Percentiles rank a stretch among this genome's conserved stretches.
These are phyloP conservation scores for Verticillium tricorpus DNA, from an alignment of 2,329 filamentous ascomycete genomes.

Conservation along the genomic window DNA sequence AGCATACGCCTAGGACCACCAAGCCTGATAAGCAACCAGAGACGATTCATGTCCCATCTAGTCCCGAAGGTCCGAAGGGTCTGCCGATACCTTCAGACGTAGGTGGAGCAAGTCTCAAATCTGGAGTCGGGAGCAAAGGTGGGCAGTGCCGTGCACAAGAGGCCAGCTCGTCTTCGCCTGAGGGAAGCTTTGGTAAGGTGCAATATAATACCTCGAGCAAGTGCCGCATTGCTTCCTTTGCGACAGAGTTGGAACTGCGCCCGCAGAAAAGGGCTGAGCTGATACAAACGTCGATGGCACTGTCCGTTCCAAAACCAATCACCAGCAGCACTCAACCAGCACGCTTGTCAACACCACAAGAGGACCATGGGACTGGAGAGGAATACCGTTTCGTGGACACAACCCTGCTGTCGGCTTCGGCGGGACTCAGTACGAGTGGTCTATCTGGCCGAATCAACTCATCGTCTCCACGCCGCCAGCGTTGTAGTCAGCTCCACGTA, in stretches of 20 bases:
- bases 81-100: slow-evolving; percentile 5
- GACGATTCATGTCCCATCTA: slow-evolving; percentile 41
- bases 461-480: not conserved
- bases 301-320: not conserved
- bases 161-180: not conserved
- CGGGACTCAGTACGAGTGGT: too few species aligned
- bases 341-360: not conserved
- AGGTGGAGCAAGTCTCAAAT: not conserved
- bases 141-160: not conserved
- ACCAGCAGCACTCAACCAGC: not conserved
- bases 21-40: slow-evolving; percentile 21
- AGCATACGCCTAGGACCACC: slow-evolving; percentile 31
- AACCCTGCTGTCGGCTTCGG: not conserved
- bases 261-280: not conserved
- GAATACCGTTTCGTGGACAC: not conserved
- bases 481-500: not conserved
- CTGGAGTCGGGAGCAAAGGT: not conserved
- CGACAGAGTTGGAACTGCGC: too few species aligned
- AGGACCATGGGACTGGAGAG: not conserved
- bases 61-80: slow-evolving; percentile 31
- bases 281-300: not conserved
- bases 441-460: not conserved
- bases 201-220: not conserved
- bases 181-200: not conserved
- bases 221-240: too few species aligned